These are phyloP conservation scores for Cryptosporidium sp. DNA, from an alignment of 169 alveolate genomes.

Conservation along the genomic window DNA sequence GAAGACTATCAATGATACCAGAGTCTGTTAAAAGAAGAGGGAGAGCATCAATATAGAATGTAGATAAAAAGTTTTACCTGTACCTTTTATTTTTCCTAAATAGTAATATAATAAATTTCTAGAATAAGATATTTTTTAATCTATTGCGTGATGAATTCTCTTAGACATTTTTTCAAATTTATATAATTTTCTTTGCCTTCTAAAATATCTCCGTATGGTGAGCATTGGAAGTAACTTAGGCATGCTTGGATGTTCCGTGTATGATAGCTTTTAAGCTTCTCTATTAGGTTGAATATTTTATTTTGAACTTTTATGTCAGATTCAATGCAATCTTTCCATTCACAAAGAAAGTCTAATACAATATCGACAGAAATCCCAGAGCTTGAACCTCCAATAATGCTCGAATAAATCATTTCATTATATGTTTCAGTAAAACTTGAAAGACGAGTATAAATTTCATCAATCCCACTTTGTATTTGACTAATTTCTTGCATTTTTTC, in stretches of 20 bases:
- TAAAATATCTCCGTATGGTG: conserved; percentile 60
- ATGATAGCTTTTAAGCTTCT: conserved; percentile 19
- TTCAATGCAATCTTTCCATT: conserved; percentile 46
- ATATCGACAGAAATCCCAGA: conserved; percentile 28
- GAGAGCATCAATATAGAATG: conserved; percentile 67
- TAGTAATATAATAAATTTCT: background rate
- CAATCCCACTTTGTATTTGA: background rate
- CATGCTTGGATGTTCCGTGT: conserved; percentile 37
- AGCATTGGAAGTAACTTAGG: conserved; percentile 56
- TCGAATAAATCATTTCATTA: background rate
- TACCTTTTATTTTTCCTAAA: background rate
- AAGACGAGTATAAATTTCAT: background rate
- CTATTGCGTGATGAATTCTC: conserved; percentile 49
- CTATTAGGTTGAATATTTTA: conserved; percentile 6
- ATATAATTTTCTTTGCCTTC: conserved; percentile 12
- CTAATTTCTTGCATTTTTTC: conserved; percentile 15
- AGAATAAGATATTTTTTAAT: conserved; percentile 1
- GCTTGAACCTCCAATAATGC: conserved; percentile 4
- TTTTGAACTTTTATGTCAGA: conserved; percentile 46
- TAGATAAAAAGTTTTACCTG: background rate
- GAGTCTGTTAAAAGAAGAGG: conserved; percentile 70
- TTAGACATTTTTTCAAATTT: conserved; percentile 6
- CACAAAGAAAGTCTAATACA: conserved; percentile 27
- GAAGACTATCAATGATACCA: conserved; percentile 53
- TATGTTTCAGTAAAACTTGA: background rate